These are phyloP conservation scores for Wickerhamiella kurtzmanii DNA, from an alignment of 805 yeast species.

Conservation along the genomic window DNA sequence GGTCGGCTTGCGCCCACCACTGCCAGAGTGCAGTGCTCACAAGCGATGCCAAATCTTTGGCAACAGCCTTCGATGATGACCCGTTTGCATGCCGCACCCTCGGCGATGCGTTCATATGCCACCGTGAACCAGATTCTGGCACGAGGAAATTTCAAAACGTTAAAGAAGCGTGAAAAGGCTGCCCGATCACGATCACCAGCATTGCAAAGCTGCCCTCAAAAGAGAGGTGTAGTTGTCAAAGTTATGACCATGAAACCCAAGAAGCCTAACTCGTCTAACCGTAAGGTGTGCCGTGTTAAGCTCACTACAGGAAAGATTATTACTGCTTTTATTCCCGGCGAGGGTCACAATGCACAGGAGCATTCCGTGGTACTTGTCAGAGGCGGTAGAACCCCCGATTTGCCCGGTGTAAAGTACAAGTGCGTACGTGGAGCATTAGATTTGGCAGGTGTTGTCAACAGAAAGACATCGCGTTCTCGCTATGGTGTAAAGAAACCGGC, in stretches of 20 bases:
- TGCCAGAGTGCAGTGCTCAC: background rate
- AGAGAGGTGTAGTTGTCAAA: constrained; percentile 84
- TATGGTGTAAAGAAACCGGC: constrained; percentile 69
- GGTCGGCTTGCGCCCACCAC: background rate
- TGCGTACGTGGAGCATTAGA: constrained; percentile 87
- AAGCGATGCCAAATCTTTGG: background rate
- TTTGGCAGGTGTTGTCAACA: constrained; percentile 86
- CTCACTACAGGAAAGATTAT: constrained; percentile 78
- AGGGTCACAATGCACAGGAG: constrained; percentile 95
- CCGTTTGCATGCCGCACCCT: background rate
- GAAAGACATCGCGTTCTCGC: constrained; percentile 78
- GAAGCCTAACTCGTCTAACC: constrained; percentile 95
- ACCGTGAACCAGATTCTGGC: constrained; percentile 25
- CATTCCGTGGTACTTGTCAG: constrained; percentile 91
- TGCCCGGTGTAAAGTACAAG: constrained; percentile 96
- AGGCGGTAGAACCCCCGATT: constrained; percentile 97
- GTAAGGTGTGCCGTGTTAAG: constrained; percentile 93
- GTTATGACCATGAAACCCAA: constrained; percentile 94
- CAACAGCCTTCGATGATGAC: background rate
- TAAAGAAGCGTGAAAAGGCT: constrained; percentile 21
- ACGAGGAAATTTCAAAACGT: constrained; percentile 24
- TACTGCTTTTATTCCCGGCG: constrained; percentile 93
- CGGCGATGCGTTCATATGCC: constrained; percentile 13
- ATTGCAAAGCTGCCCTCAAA: constrained; percentile 67
- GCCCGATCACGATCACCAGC: constrained; percentile 60